Evolutionary conservation across 192 early-diverging fungal species (phyloP).

Genomic region (Jimgerdemannia flammicorona): DNA sequence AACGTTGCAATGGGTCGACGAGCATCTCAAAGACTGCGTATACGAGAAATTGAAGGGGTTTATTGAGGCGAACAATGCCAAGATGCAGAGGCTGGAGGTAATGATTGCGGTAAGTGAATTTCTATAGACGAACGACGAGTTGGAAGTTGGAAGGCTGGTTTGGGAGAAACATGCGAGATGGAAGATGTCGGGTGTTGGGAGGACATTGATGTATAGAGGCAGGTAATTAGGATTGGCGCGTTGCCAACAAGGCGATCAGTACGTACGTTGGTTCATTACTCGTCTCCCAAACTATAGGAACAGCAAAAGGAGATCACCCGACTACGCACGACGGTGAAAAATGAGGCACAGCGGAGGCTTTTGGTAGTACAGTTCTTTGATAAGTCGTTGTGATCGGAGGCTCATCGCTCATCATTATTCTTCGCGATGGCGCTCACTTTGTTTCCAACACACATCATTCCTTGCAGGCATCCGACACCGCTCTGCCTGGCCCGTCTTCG

Average conservation of each 20-base stretch:
- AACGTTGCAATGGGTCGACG: constrained; percentile 28
- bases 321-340: background rate
- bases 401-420: too few relatives aligned
- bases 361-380: background rate
- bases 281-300: background rate
- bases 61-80: constrained; percentile 38
- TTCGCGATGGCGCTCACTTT: too few relatives aligned
- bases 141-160: too few relatives aligned
- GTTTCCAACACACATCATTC: background rate
- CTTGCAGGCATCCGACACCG: background rate
- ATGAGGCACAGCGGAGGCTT: background rate
- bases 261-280: background rate
- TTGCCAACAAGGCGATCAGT: background rate
- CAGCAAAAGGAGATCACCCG: background rate
- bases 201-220: too few relatives aligned
- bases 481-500: background rate
- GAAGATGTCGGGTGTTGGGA: too few relatives aligned
- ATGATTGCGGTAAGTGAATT: constrained; percentile 22
- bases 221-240: too few relatives aligned
- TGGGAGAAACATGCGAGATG: too few relatives aligned
- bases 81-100: constrained; percentile 31
- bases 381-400: too few relatives aligned
- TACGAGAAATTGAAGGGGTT: constrained; percentile 47
- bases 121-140: background rate
- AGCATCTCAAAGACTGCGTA: constrained; percentile 47